These are phyloP conservation scores for Copromyces sp. DNA, from an alignment of 495 filamentous ascomycete genomes.

Conservation along the genomic window DNA sequence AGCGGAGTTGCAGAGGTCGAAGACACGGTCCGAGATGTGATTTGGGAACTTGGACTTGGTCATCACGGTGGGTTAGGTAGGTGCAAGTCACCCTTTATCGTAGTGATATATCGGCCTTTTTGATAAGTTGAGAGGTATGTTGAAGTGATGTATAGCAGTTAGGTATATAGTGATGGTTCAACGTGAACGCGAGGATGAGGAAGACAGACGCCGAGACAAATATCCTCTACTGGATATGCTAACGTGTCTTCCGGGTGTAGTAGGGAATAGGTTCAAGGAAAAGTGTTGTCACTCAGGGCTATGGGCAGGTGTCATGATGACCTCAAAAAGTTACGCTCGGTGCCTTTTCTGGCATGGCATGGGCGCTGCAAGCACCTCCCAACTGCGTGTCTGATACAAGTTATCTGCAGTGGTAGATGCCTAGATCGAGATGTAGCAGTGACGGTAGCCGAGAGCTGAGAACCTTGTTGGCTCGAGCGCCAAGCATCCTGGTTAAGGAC, in stretches of 20 bases:
- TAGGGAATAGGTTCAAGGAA: background rate
- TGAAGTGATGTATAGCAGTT: background rate
- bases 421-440: too few relatives aligned
- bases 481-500: background rate
- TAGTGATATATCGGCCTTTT: background rate
- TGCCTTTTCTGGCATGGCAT: background rate
- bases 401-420: background rate
- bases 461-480: background rate
- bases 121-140: background rate
- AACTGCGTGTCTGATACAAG: background rate
- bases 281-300: background rate
- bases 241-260: background rate
- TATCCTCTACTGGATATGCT: background rate
- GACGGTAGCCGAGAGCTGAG: background rate
- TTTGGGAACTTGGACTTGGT: background rate
- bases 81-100: background rate
- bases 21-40: slow-evolving; percentile 13
- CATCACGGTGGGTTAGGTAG: background rate
- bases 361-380: background rate
- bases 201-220: background rate
- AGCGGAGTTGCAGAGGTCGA: slow-evolving; percentile 36
- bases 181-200: background rate
- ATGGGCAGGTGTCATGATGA: background rate
- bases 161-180: background rate
- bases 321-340: background rate